These are phyloP conservation scores for Suhomyces bokatorum DNA, from an alignment of 1,139 yeast genomes.

Conservation along the genomic window DNA sequence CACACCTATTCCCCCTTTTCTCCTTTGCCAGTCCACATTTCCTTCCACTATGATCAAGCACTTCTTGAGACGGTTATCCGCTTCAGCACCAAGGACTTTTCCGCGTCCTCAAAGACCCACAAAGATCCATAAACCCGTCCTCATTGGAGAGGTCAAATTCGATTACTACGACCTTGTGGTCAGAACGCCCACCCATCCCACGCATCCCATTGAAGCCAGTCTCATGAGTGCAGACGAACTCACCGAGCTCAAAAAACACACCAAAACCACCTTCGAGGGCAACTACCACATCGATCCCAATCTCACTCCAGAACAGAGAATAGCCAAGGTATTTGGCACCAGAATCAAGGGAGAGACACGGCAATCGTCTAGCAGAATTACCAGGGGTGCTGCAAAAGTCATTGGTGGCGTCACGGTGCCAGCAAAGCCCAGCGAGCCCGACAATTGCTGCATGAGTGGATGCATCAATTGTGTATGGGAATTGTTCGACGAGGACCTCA, in stretches of 20 bases:
- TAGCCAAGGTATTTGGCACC: slow-evolving; percentile 57
- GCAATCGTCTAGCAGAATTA: slow-evolving; percentile 49
- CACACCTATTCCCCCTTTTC: background rate
- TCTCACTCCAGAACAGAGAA: slow-evolving; percentile 49
- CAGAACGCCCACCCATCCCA: slow-evolving; percentile 36
- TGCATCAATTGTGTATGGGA: slow-evolving; percentile 98
- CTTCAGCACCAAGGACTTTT: background rate
- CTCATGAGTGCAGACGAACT: slow-evolving; percentile 28
- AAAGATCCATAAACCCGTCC: slow-evolving; percentile 1
- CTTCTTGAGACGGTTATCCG: background rate
- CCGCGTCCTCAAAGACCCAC: slow-evolving; percentile 9
- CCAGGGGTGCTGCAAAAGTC: slow-evolving; percentile 39
- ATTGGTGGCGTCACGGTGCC: slow-evolving; percentile 82
- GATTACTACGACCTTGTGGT: slow-evolving; percentile 41
- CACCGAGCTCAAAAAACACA: slow-evolving; percentile 20
- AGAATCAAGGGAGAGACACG: slow-evolving; percentile 57
- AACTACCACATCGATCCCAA: slow-evolving; percentile 35
- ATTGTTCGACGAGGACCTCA: slow-evolving; percentile 79
- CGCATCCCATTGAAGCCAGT: slow-evolving; percentile 33
- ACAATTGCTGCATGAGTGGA: slow-evolving; percentile 97
- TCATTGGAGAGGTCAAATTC: slow-evolving; percentile 20
- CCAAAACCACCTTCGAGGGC: slow-evolving; percentile 46
- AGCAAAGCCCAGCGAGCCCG: slow-evolving; percentile 81
- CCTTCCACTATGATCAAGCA: background rate
- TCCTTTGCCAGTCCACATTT: background rate